Conservation (phyloP, 2,329 filamentous ascomycete species). For the Aspergillus eucalypticola region DNA sequence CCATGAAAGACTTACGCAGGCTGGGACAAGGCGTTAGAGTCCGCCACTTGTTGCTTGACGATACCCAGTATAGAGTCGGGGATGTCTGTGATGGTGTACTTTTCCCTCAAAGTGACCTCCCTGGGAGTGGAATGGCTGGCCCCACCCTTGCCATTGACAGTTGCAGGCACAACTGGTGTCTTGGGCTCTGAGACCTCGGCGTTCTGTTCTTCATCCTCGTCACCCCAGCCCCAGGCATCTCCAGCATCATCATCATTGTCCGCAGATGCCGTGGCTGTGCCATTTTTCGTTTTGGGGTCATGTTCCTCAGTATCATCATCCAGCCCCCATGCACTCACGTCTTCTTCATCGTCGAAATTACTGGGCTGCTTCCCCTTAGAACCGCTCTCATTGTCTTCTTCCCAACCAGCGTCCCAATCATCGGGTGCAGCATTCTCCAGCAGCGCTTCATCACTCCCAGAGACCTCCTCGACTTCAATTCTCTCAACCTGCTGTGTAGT, state of each 20-base stretch:
- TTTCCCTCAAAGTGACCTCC: slow-evolving; percentile 79
- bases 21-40: slow-evolving; percentile 42
- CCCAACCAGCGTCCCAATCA: slow-evolving; percentile 82
- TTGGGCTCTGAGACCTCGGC: slow-evolving; percentile 25
- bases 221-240: slow-evolving; percentile 86
- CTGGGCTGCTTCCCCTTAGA: slow-evolving; percentile 19
- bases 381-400: slow-evolving; percentile 61
- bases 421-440: slow-evolving; percentile 53
- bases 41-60: slow-evolving; percentile 43
- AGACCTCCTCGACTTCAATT: slow-evolving; percentile 79
- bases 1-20: slow-evolving; percentile 35
- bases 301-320: slow-evolving; percentile 40
- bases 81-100: slow-evolving; percentile 84
- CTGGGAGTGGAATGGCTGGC: slow-evolving; percentile 37
- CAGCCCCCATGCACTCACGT: slow-evolving; percentile 54
- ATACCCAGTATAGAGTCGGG: slow-evolving; percentile 68
- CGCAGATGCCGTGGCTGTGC: slow-evolving; percentile 9
- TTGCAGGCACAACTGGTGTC: slow-evolving; percentile 19
- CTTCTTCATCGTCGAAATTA: slow-evolving; percentile 40
- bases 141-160: slow-evolving; percentile 25
- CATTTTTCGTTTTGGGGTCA: slow-evolving; percentile 17
- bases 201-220: slow-evolving; percentile 55
- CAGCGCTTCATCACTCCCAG: slow-evolving; percentile 67
- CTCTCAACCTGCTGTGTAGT: slow-evolving; percentile 72
- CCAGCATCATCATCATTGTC: slow-evolving; percentile 42